These are phyloP conservation scores for Solanum virginianum DNA, from an alignment of 257 asterid genomes.

Conservation along the genomic window DNA sequence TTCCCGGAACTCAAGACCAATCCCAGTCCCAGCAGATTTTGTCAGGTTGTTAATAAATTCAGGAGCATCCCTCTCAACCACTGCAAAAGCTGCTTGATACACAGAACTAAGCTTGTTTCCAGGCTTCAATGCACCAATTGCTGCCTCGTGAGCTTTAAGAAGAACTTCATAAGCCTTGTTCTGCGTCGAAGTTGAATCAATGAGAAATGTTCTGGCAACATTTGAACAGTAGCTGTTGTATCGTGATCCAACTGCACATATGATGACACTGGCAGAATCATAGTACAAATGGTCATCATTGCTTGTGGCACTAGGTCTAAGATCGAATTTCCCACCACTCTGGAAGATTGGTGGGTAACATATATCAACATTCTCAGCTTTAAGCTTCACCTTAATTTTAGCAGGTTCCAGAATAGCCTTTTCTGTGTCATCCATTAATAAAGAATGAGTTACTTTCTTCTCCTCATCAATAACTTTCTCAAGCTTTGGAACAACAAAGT, in stretches of 20 bases:
- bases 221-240: slow-evolving; percentile 19
- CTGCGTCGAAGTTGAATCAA: slow-evolving; percentile 11
- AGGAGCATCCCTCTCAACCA: slow-evolving; percentile 16
- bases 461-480: slow-evolving; percentile 20
- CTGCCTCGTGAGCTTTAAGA: slow-evolving; percentile 15
- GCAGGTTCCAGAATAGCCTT: slow-evolving; percentile 18
- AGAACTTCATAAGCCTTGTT: slow-evolving; percentile 16
- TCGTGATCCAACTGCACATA: slow-evolving; percentile 20
- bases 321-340: slow-evolving; percentile 19
- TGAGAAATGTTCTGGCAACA: slow-evolving; percentile 16
- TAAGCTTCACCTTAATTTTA: slow-evolving; percentile 19
- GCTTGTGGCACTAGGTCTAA: slow-evolving; percentile 20
- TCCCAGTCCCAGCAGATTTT: slow-evolving; percentile 18
- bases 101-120: slow-evolving; percentile 4
- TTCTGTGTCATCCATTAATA: slow-evolving; percentile 21
- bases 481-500: slow-evolving; percentile 18
- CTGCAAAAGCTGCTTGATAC: slow-evolving; percentile 6
- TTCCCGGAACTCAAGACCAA: slow-evolving; percentile 22
- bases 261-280: slow-evolving; percentile 19
- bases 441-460: slow-evolving; percentile 13
- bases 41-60: slow-evolving; percentile 7
- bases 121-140: slow-evolving; percentile 8
- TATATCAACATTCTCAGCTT: slow-evolving; percentile 20
- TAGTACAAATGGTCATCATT: slow-evolving; percentile 12
- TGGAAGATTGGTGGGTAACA: slow-evolving; percentile 20